Conservation (phyloP, 805 yeast species). For the Wickerhamomyces chaumierensis region DNA sequence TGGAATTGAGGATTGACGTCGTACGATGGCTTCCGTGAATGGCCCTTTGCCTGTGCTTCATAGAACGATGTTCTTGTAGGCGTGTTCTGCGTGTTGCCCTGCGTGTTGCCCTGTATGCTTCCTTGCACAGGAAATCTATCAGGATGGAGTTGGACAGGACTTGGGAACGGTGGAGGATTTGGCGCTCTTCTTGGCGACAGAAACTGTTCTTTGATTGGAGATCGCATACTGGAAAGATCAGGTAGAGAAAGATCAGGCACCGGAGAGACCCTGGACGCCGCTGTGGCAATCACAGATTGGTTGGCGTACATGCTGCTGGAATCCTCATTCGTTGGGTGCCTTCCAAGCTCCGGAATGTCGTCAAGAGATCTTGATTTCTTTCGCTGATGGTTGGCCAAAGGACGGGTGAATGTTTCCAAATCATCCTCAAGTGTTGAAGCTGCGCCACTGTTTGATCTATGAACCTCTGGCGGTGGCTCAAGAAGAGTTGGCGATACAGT, state of each 20-base stretch:
- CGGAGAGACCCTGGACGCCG: conserved; percentile 4
- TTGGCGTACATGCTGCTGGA: conserved; percentile 2
- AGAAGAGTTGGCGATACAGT: conserved; percentile 1
- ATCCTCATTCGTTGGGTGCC: neutral
- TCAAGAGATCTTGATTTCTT: conserved; percentile 43
- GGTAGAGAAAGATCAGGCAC: conserved; percentile 2
- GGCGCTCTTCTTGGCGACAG: conserved; percentile 68
- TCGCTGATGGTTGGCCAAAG: conserved; percentile 28
- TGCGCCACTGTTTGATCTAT: neutral
- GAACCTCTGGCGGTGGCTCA: conserved; percentile 7
- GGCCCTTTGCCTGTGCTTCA: conserved; percentile 10
- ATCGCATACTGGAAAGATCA: conserved; percentile 10
- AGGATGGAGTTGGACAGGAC: conserved; percentile 25
- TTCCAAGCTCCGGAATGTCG: conserved; percentile 20
- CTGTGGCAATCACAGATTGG: conserved; percentile 11
- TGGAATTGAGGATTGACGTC: conserved; percentile 12
- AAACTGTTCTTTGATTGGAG: conserved; percentile 24
- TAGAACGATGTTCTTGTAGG: conserved; percentile 18
- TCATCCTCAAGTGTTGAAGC: conserved; percentile 8
- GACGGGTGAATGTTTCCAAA: conserved; percentile 13
- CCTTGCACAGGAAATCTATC: no score
- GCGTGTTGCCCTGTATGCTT: no score
- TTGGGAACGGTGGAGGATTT: conserved; percentile 44
- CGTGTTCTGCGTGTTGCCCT: conserved; percentile 12
- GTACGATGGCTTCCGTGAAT: conserved; percentile 21